Percentiles rank a stretch among this genome's conserved stretches.
Conservation (phyloP, 1,284 basidiomycete species). For the Bondarzewia mesenterica region DNA sequence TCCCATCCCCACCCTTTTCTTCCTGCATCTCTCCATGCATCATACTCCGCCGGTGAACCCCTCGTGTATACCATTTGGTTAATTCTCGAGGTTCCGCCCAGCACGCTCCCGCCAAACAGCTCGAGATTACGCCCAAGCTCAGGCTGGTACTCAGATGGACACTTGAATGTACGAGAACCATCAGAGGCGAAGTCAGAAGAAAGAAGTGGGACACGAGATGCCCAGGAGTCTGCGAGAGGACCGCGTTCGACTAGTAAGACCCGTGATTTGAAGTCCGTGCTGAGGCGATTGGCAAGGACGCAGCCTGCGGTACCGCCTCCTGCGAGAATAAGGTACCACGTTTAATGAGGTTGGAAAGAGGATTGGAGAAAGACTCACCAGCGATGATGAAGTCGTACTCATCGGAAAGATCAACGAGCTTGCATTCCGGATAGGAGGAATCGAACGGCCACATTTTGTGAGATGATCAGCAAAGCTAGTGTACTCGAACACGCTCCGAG, state of each 20-base stretch:
- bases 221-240: conserved; percentile 23
- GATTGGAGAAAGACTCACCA: conserved; percentile 9
- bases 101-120: conserved; percentile 28
- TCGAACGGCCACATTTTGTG: not conserved
- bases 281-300: conserved; percentile 26
- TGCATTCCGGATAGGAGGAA: not conserved
- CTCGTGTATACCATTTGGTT: conserved; percentile 33
- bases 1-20: conserved; percentile 29
- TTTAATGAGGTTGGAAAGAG: not conserved
- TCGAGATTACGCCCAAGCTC: conserved; percentile 18
- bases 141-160: conserved; percentile 14
- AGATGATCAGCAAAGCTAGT: no score
- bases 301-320: conserved; percentile 28
- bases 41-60: conserved; percentile 28
- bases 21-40: conserved; percentile 27
- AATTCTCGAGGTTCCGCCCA: conserved; percentile 36
- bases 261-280: conserved; percentile 15
- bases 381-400: conserved; percentile 18
- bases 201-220: conserved; percentile 26
- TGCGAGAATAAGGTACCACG: not conserved
- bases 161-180: conserved; percentile 17
- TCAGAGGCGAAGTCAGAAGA: conserved; percentile 22
- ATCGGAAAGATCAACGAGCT: not conserved
- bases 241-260: conserved; percentile 29
- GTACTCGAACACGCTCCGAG: no score